Base-by-base conservation (phyloP, 257 asterid genomes). In the Gynochthodes officinalis region DNA sequence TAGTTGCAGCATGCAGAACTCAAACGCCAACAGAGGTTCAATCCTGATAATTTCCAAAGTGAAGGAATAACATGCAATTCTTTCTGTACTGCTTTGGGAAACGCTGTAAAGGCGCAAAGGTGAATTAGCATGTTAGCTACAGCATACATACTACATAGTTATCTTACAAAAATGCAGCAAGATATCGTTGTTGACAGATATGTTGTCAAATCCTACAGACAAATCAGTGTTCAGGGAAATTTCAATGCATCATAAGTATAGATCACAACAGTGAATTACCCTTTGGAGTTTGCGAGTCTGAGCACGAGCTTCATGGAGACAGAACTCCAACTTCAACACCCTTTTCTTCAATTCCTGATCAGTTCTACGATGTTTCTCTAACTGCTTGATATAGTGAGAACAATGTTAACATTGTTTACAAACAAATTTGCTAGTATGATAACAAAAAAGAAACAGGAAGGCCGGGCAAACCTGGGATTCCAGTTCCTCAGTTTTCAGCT, bases 271-370 rank as follows among this genome's bases (percentile, higher is more conserved):
- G 37, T 15, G 49, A 60, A 71, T 85, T 92, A 92, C 98, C 83
- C 92, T 83, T 77, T 90, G 98, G 71, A 92, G 94, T 78, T 92
- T 90, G 77, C 92, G 91, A 49, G 89, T 91, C 80, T 89, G 96
- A 71, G 89, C 73, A 58, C 95, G 87, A 70, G 95, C 89, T 68
- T 90, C 97, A 28, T 92, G 93, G 78, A 90, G 90, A 76, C 90
- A 89, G 66, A 90, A 90, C 77, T 92, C 97, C 73, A 90, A 76
- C 78, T 87, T 88, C 60, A 89, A 46, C 40, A 90, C 91, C 81
- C 84, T 84, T 81, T 87, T 92, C 80, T 86, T 90, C 86, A 92
- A 84, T 73, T 92, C 96, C 73, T 90, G 92, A 78, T 92, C 98
- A 57, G 83, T 87, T 75, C 90, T 87, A 1, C 84, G 90, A 54